These are phyloP conservation scores for Chaetomiaceae sp. DNA, from an alignment of 2,329 filamentous ascomycete species.

Conservation along the genomic window DNA sequence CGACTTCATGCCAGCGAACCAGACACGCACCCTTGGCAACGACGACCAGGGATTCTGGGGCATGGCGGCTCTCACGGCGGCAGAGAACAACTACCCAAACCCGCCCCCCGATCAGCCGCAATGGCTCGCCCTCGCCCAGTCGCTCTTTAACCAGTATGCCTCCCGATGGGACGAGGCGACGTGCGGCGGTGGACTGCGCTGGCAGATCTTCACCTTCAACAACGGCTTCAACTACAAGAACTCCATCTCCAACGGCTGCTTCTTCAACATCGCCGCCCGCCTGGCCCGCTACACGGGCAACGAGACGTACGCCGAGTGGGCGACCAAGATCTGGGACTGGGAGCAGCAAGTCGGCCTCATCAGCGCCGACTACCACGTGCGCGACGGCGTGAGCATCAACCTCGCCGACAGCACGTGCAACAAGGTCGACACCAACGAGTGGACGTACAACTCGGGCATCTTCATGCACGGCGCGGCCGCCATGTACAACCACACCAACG, in stretches of 20 bases:
- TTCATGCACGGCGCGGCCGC: conserved; percentile 56
- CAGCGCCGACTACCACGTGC: conserved; percentile 47
- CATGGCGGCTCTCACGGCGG: conserved; percentile 72
- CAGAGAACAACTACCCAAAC: conserved; percentile 69
- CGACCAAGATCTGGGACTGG: conserved; percentile 65
- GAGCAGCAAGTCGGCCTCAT: conserved; percentile 51
- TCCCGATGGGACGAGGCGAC: conserved; percentile 59
- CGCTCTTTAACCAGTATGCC: conserved; percentile 73
- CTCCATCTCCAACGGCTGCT: conserved; percentile 61
- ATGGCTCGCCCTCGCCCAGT: conserved; percentile 73
- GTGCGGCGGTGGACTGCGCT: conserved; percentile 71
- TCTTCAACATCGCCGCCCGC: conserved; percentile 64
- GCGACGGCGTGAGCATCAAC: conserved; percentile 43
- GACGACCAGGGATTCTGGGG: conserved; percentile 82
- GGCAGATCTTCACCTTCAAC: conserved; percentile 81
- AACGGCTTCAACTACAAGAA: conserved; percentile 65
- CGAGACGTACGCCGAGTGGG: conserved; percentile 71
- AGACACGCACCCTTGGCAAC: conserved; percentile 57
- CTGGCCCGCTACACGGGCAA: conserved; percentile 75
- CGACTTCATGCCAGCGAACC: conserved; percentile 63
- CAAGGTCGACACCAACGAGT: conserved; percentile 52
- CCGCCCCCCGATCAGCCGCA: conserved; percentile 56
- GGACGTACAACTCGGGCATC: conserved; percentile 65
- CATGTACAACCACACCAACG: conserved; percentile 57
- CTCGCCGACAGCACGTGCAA: conserved; percentile 38